Evolutionary conservation across 1,284 basidiomycete genomes (phyloP).

Genomic region (Apiotrichum akiyoshidainum): DNA sequence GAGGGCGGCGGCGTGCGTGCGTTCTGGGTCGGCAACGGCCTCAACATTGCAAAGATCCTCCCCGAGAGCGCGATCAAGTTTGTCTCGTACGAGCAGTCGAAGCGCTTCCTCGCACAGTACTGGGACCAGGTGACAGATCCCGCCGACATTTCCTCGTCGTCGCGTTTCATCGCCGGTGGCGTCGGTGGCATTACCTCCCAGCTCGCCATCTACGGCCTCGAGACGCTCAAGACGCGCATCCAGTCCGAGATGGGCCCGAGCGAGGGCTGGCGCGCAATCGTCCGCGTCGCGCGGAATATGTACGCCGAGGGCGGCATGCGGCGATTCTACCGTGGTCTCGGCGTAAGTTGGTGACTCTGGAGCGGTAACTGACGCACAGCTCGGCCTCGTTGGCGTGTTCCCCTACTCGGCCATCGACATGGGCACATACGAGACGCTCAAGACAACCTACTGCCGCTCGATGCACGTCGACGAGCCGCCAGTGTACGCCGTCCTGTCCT

Average conservation of each 20-base stretch:
- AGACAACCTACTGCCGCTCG: constrained; percentile 74
- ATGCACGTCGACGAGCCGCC: constrained; percentile 78
- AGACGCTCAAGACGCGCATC: constrained; percentile 74
- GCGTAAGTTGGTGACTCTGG: constrained; percentile 57
- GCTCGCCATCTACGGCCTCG: constrained; percentile 57
- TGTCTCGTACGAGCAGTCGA: constrained; percentile 89
- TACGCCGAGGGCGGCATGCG: constrained; percentile 71
- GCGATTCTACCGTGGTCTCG: constrained; percentile 87
- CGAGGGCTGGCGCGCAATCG: constrained; percentile 61
- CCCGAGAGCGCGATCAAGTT: constrained; percentile 99
- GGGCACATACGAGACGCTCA: constrained; percentile 90
- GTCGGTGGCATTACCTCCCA: constrained; percentile 93
- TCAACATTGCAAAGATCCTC: constrained; percentile 76
- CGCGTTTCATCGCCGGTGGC: constrained; percentile 91
- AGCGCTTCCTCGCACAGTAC: constrained; percentile 89
- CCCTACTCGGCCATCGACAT: constrained; percentile 88
- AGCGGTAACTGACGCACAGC: constrained; percentile 53
- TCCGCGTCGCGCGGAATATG: constrained; percentile 65
- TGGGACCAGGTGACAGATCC: constrained; percentile 86
- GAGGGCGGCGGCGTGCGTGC: constrained; percentile 79
- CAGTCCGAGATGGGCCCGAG: constrained; percentile 69
- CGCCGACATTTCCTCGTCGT: constrained; percentile 82
- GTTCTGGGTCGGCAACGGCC: constrained; percentile 78
- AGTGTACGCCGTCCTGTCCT: constrained; percentile 74
- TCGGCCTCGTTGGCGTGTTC: constrained; percentile 84